phyloP scores from a whole-genome alignment of 2,329 filamentous ascomycete species.

The Microsporum ferrugineum region DNA sequence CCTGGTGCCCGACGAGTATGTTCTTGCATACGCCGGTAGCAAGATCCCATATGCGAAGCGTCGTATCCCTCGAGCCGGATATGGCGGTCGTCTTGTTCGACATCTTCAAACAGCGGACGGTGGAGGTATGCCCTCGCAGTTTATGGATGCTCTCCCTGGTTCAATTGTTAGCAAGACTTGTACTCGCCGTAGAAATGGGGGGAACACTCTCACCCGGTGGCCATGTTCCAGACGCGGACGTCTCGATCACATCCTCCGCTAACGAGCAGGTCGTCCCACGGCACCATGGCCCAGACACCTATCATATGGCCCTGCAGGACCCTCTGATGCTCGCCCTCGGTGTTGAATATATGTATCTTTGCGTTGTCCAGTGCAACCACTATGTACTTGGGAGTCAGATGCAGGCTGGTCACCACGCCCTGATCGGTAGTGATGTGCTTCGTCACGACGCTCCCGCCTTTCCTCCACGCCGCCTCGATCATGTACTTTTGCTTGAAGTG shows the following conservation, averaged over 20 bases:
- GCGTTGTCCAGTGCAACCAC: constrained; percentile 96
- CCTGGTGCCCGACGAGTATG: constrained; percentile 96
- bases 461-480: constrained; percentile 93
- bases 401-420: constrained; percentile 89
- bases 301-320: constrained; percentile 93
- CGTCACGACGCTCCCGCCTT: constrained; percentile 71
- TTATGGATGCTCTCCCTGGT: constrained; percentile 64
- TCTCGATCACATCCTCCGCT: constrained; percentile 95
- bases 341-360: constrained; percentile 96
- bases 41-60: constrained; percentile 92
- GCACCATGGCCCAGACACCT: constrained; percentile 99
- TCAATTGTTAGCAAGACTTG: neutral
- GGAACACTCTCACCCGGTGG: constrained; percentile 56
- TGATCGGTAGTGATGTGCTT: constrained; percentile 92
- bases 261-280: constrained; percentile 88
- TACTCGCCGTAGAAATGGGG: too few species aligned
- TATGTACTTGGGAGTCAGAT: constrained; percentile 91
- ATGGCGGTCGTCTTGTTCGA: constrained; percentile 88
- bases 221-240: constrained; percentile 92
- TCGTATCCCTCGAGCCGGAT: constrained; percentile 90
- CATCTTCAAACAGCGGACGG: constrained; percentile 95
- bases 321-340: constrained; percentile 74
- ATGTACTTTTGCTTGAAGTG: constrained; percentile 97
- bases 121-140: constrained; percentile 88
- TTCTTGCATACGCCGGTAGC: constrained; percentile 85